Percentiles rank a stretch among this genome's conserved stretches.
phyloP scores from a whole-genome alignment of 768 basidiomycete species.

The Pleurotus tuoliensis region DNA sequence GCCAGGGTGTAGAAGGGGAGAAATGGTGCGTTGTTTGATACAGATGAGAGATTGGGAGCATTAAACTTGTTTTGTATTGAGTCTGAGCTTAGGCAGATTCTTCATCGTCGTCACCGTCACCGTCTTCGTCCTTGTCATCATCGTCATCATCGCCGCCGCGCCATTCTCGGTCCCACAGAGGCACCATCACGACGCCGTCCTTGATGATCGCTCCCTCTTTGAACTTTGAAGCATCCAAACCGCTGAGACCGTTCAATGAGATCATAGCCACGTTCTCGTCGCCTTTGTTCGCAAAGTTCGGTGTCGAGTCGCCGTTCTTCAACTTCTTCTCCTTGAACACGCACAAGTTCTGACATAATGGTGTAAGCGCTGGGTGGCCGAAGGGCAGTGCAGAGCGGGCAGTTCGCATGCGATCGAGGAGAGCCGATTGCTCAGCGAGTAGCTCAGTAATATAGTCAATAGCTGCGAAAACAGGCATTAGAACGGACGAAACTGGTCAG shows the following conservation, averaged over 20 bases:
- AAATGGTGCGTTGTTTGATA: neutral
- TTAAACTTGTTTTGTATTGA: neutral
- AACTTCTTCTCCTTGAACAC: constrained; percentile 13
- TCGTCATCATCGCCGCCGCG: constrained; percentile 62
- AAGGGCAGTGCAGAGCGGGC: constrained; percentile 56
- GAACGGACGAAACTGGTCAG: constrained; percentile 5
- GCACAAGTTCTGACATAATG: constrained; percentile 15
- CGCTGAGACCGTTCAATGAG: constrained; percentile 9
- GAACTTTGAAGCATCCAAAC: constrained; percentile 2
- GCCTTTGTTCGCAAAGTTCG: neutral
- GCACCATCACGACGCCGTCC: constrained; percentile 14
- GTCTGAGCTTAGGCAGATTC: constrained; percentile 1
- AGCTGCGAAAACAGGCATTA: constrained; percentile 39
- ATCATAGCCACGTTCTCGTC: constrained; percentile 6
- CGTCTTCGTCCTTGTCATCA: constrained; percentile 41
- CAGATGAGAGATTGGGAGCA: neutral
- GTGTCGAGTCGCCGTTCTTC: constrained; percentile 18
- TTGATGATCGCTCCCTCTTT: neutral
- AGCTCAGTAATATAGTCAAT: constrained; percentile 81
- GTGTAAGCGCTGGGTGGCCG: constrained; percentile 53
- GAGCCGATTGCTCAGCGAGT: constrained; percentile 51
- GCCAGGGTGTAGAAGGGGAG: no score
- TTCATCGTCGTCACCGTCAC: constrained; percentile 39
- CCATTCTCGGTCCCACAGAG: constrained; percentile 84
- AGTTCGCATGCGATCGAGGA: constrained; percentile 55